Evolutionary conservation across 1,284 basidiomycete species (phyloP), one percentile per base, ranked within the genome.

Genomic region (Ustilago cynodontis): DNA sequence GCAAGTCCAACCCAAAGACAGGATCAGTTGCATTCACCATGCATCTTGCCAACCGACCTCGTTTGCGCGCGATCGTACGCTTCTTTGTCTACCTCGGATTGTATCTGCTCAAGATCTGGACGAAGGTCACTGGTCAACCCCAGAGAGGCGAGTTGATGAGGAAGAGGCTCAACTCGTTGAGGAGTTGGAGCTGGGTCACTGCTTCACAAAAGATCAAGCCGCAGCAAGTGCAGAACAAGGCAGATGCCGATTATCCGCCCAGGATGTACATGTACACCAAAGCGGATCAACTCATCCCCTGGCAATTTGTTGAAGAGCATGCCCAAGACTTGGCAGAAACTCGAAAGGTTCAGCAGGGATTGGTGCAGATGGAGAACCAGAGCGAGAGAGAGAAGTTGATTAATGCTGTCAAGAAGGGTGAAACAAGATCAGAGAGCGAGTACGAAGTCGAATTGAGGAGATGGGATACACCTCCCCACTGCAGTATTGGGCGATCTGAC

Each of bases 211-310:
- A 33, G 6, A 29, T 59, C 49, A 63, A 65, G 29, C 20, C 45
- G 6, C 45, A 35, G 11, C 29, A 35, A 16, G 39, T 39, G 14
- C 22, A 29, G 35, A 26, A 55, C 24, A 24, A 56, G 49, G 41
- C 31, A 33, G 55, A 26, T 4, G 26, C 47, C 47, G 55, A 33
- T 14, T 70, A 59, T 57, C 78, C 80, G 14, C 81, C 81, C 13
- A 56, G 81, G 22, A 71, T 81, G 59, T 82, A 82, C 71, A 68
- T 82, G 53, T 82, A 80, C 59, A 78, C 75, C 52, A 77, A 73
- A 43, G 68, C 73, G 28, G 81, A 83, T 49, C 47, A 68, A 49
- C 74, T 83, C 20, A 80, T 83, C 7, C 71, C 78, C 10, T 82
- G 67, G 62, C 59, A 64, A 10, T 71, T 57, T 49, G 80, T 83